phyloP scores from a whole-genome alignment of 495 filamentous ascomycete genomes.

The Friedmanniomyces simplex region DNA sequence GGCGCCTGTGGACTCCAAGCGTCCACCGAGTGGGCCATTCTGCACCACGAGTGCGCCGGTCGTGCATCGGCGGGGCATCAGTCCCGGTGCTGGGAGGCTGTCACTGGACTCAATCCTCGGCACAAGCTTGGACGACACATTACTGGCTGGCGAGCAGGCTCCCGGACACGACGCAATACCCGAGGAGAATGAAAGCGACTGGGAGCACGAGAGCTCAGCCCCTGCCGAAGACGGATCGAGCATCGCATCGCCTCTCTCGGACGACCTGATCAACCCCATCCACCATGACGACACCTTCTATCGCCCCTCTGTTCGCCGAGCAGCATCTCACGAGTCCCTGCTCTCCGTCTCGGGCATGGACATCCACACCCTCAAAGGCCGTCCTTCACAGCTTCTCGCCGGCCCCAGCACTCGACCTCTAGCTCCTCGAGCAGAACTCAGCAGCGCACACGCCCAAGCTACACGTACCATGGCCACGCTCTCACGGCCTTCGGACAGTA shows the following conservation, averaged over 20 bases:
- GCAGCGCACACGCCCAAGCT: constrained; percentile 23
- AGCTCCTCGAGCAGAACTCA: constrained; percentile 22
- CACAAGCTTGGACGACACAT: constrained; percentile 7
- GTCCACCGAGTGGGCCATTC: constrained; percentile 1
- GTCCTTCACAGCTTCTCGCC: constrained; percentile 21
- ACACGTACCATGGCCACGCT: constrained; percentile 12
- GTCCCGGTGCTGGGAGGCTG: not conserved
- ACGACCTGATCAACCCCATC: constrained; percentile 8
- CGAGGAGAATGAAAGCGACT: constrained; percentile 24
- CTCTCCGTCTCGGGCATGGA: constrained; percentile 33
- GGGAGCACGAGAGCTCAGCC: constrained; percentile 3
- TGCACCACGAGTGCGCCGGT: constrained; percentile 12
- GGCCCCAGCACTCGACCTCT: constrained; percentile 11
- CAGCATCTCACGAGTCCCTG: constrained; percentile 32
- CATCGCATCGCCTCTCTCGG: not conserved
- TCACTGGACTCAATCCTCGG: constrained; percentile 15
- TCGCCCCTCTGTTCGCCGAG: constrained; percentile 25
- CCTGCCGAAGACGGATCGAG: not conserved
- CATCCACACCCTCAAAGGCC: constrained; percentile 28
- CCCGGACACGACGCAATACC: constrained; percentile 18
- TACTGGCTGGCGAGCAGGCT: constrained; percentile 1
- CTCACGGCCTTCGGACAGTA: constrained; percentile 15
- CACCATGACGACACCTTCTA: constrained; percentile 14
- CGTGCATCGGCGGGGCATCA: constrained; percentile 9
- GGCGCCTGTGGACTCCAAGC: constrained; percentile 13